Evolutionary conservation across 371 early-diverging fungal species (phyloP).

Genomic region (Mortierella sp.): DNA sequence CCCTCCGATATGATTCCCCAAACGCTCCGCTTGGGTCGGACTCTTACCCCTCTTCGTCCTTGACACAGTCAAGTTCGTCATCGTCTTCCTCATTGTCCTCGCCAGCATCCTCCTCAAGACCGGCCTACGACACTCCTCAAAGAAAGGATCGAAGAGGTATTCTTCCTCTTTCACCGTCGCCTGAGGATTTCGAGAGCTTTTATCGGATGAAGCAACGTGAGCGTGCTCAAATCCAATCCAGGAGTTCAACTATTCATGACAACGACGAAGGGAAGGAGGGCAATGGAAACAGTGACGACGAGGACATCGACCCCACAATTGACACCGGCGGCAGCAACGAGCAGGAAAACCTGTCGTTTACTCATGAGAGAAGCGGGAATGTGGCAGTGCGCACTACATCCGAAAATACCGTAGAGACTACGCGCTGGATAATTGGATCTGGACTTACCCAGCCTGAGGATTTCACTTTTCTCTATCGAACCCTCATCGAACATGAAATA

Average conservation of each 20-base stretch:
- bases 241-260: background rate
- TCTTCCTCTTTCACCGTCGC: constrained; percentile 9
- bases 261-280: background rate
- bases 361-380: constrained; percentile 7
- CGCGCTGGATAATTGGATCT: constrained; percentile 44
- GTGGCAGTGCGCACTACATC: background rate
- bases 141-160: constrained; percentile 18
- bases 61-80: background rate
- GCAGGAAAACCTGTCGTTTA: background rate
- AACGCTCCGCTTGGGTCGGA: background rate
- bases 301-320: background rate
- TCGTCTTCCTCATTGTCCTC: background rate
- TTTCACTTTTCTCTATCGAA: constrained; percentile 32
- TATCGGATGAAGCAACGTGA: constrained; percentile 36
- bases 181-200: constrained; percentile 33
- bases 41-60: background rate
- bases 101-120: background rate
- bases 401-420: background rate
- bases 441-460: constrained; percentile 44
- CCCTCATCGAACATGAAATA: constrained; percentile 25
- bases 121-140: background rate
- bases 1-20: constrained; percentile 34
- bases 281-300: background rate
- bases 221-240: constrained; percentile 7
- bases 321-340: background rate